Evolutionary conservation across 805 yeast species (phyloP), one percentile per base, ranked within the genome.

Genomic region (Candida railenensis): DNA sequence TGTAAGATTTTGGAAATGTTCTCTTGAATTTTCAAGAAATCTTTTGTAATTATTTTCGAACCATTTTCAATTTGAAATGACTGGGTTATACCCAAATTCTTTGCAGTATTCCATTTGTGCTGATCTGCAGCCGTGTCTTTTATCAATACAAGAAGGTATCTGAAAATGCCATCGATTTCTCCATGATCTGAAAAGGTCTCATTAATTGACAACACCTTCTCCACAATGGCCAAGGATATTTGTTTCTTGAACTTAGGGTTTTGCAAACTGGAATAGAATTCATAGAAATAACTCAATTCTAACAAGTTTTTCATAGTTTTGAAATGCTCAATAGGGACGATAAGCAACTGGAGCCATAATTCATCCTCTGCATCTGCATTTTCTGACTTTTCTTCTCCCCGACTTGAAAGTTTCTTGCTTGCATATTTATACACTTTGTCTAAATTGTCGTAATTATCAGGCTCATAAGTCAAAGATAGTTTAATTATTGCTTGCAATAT

Each of bases 1-100:
- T 86, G 94, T 2, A 89, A 69, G 11, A 89, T 62, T 56, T 86
- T 85, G 18, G 92, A 83, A 3, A 92, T 62, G 46, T 77, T 74
- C 54, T 86, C 87, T 55, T 82, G 86, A 40, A 74, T 74, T 8
- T 56, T 53, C 21, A 73, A 57, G 48, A 71, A 71, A 4, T 74
- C 81, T 32, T 59, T 63, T 2, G 69, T 58, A 3, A 70, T 49
- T 22, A 53, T 47, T 19, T 52, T 61, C 28, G 63, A 66, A 5
- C 62, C 68, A 40, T 56, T 58, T 25, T 61, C 61, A 4, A 67
- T 47, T 43, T 57, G 59, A 36, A 69, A 54, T 0, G 73, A 58
- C 37, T 63, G 60, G 3, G 59, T 62, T 9, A 76, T 52, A 2
- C 80, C 80, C 40, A 76, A 60, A 44, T 62, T 57, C 48, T 71